Evolutionary conservation across 2,329 filamentous ascomycete genomes (phyloP), one percentile per base, ranked within the genome.

Genomic region (Phialophora verrucosa): DNA sequence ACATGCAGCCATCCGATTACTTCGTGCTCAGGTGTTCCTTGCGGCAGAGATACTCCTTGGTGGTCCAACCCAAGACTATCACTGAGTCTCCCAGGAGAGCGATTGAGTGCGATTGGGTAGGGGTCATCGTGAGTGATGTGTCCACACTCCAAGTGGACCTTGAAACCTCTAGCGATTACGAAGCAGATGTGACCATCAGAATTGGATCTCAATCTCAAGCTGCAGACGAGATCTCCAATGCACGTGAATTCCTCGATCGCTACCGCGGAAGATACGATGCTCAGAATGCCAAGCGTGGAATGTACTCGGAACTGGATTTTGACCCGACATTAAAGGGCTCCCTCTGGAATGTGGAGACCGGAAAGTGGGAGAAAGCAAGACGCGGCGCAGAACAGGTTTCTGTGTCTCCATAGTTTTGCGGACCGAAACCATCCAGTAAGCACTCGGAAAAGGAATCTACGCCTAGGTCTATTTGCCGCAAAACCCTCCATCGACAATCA

Each of bases 401-500:
- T 7, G 14, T 44, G 38, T 42, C 38, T 42, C 38, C 14, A 42
- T 44, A n/a, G 7, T 44, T n/a, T n/a, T 44, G 14, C 7, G 14
- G 38, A 44, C 17, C 38, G 7, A 20, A 44, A 2, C 14, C 38
- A n/a, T 2, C 38, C 38, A 44, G 6, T 3, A n/a, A 44, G 6
- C 17, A n/a, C 3, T 8, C 17, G 17, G 38, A 17, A 17, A 14
- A 5, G 12, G 35, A 44, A 44, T 44, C 17, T 20, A n/a, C 17
- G 38, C 38, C 14, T n/a, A 44, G 17, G 38, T 29, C 38, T 64
- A 71, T 53, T 47, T 69, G 47, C 70, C 70, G 69, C 60, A 68
- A n/a, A 31, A 66, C 1, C 64, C 64, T 20, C 64, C 64, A 50
- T 66, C 64, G 7, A 70, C 67, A 49, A 62, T 62, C 20, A 71